Evolutionary conservation across 345 rosid species (phyloP).

Genomic region (Cardamine chenopodiifolia): DNA sequence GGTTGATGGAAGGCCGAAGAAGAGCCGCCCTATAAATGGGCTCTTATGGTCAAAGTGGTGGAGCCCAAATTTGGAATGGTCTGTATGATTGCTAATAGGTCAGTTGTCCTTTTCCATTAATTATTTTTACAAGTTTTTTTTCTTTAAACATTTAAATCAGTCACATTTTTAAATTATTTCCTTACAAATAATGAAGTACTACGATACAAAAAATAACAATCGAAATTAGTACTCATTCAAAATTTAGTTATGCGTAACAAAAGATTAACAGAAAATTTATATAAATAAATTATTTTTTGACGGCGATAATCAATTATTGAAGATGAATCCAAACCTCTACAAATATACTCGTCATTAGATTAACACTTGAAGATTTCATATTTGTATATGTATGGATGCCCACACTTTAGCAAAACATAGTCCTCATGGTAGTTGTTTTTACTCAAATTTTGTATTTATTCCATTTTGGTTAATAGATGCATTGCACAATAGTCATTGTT

Average conservation of each 20-base stretch:
- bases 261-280: not conserved
- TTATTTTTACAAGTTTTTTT: not conserved
- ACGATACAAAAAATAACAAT: no score
- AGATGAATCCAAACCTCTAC: not conserved
- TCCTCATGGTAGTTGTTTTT: not conserved
- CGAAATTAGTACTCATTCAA: not conserved
- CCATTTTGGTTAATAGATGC: no score
- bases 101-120: slow-evolving; percentile 29
- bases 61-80: slow-evolving; percentile 28
- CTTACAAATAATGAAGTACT: not conserved
- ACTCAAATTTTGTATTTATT: no score
- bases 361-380: no score
- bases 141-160: no score
- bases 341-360: no score
- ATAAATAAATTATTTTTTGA: not conserved
- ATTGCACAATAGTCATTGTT: no score
- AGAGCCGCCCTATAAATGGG: slow-evolving; percentile 36
- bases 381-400: no score
- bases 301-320: not conserved
- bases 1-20: slow-evolving; percentile 30
- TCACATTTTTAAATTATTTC: not conserved
- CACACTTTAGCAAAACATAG: not conserved
- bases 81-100: slow-evolving; percentile 22
- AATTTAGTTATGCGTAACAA: not conserved
- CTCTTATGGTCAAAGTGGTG: slow-evolving; percentile 42